Conservation (phyloP, 129 eudicot genomes). For the Lactuca sativa region DNA sequence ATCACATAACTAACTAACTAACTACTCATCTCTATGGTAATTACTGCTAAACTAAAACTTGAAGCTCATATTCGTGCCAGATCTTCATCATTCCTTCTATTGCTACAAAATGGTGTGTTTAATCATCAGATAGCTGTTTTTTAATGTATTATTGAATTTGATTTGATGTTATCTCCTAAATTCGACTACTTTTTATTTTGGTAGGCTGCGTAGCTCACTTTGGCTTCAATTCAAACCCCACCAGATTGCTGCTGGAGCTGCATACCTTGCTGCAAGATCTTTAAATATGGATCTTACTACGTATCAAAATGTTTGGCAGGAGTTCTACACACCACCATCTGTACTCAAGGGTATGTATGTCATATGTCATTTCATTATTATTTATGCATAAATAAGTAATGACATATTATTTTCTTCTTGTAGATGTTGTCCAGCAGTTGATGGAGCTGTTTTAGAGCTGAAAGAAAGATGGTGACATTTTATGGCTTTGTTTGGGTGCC, state of each 20-base stretch:
- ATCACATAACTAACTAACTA: constrained; percentile 9
- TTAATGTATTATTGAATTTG: neutral
- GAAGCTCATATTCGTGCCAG: constrained; percentile 39
- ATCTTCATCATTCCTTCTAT: constrained; percentile 28
- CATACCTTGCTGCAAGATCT: constrained; percentile 86
- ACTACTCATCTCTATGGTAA: constrained; percentile 23
- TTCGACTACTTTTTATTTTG: constrained; percentile 27
- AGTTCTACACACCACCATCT: constrained; percentile 76
- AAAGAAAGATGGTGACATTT: constrained; percentile 23
- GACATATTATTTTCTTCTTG: constrained; percentile 28
- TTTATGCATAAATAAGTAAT: neutral
- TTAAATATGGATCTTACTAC: constrained; percentile 74
- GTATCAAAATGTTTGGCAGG: constrained; percentile 66
- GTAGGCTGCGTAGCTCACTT: constrained; percentile 87
- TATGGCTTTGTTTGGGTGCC: neutral
- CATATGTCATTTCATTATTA: constrained; percentile 8
- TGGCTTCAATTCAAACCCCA: constrained; percentile 99
- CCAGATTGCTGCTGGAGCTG: constrained; percentile 98
- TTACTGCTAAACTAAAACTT: neutral
- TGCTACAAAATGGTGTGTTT: constrained; percentile 48
- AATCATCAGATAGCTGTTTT: constrained; percentile 10
- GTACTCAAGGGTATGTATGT: constrained; percentile 67
- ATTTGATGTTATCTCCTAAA: constrained; percentile 11
- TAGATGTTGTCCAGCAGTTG: constrained; percentile 91
- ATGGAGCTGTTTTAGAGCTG: constrained; percentile 72